Evolutionary conservation across 2,329 filamentous ascomycete genomes (phyloP), one percentile per base, ranked within the genome.

Genomic region (Colletotrichum sojae): DNA sequence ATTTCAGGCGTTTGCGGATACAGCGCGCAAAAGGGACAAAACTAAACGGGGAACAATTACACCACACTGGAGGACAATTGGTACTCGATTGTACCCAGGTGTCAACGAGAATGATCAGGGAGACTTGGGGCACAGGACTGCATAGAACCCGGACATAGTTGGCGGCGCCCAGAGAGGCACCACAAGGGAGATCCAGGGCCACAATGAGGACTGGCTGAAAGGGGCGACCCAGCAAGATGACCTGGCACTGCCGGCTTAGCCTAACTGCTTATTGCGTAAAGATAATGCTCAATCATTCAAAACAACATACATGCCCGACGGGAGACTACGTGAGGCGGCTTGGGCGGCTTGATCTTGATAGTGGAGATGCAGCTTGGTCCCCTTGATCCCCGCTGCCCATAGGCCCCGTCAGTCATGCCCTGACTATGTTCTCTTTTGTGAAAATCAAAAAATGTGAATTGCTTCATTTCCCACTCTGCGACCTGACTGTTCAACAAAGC

Each of bases 231-330:
- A 16, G 8, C 36, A 20, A 46, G 62, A 20, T 43, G 40, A 54
- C 16, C 40, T n/a, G 18, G 40, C 16, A 22, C 45, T 22, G 18
- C 57, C 51, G 60, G 55, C 49, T 51, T 52, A 49, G 60, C 31
- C 43, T 52, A 40, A 52, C 51, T 36, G 60, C 12, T 31, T 66
- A 66, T 52, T 69, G 51, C 49, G 31, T 70, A 70, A 70, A 70
- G 56, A 70, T 68, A 70, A 70, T 68, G 53, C 49, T 49, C 63
- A 68, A 63, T 63, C 57, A 57, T 70, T 58, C 31, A 68, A 61
- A 66, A 40, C 39, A 43, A 18, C 16, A 13, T 12, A 49, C 12
- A 5, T 6, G 20, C 39, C 6, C 8, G 4, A 36, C 18, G 5
- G 12, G 46, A n/a, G 12, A 25, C 55, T 52, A 36, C 10, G 31